Evolutionary conservation across 2,329 filamentous ascomycete genomes (phyloP), one percentile per base, ranked within the genome.

Genomic region (Gliomastix tumulicola): DNA sequence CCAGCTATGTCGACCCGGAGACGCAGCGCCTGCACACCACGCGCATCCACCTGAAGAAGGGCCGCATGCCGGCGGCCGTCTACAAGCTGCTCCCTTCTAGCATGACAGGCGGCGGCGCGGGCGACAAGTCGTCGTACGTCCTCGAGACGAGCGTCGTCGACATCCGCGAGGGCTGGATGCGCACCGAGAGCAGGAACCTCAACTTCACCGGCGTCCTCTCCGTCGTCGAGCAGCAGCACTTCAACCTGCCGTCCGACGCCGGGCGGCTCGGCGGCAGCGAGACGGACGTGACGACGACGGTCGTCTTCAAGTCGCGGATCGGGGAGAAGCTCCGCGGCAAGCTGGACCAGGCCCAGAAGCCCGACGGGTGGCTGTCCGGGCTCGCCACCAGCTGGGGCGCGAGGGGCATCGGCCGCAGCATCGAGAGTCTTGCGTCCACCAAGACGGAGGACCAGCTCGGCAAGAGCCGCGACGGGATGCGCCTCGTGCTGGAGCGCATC

Each of bases 401-500:
- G 13, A 76, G 74, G 30, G 74, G 82, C n/a, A 75, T 90, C 32
- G 83, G 89, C 56, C 70, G 82, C 45, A 87, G 80, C 50, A 89
- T 92, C 50, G 86, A 92, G 63, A 74, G 75, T 37, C 80, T 90
- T 42, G 84, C 84, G 10, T 79, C 85, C 27, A 82, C 79, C 51
- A 83, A 86, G 54, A 88, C 86, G 6, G 76, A 82, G 45, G 82
- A 84, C 49, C 84, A 86, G 54, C 72, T 90, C 49, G 79, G 82
- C 35, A 89, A 89, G 64, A 86, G 84, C 47, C 79, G 83, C 34
- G 83, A 89, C 55, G 86, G 86, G 34, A 90, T 92, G 86, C 79
- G 76, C 39, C 76, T 89, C 25, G 85, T 92, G 8, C 68, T 92
- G 17, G 83, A 88, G 58, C 69, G 85, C 33, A 62, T 79, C 36